Percentiles rank a stretch among this genome's conserved stretches.
Evolutionary conservation across 306 rosid genomes (phyloP).

Genomic region (Dryas octopetala): DNA sequence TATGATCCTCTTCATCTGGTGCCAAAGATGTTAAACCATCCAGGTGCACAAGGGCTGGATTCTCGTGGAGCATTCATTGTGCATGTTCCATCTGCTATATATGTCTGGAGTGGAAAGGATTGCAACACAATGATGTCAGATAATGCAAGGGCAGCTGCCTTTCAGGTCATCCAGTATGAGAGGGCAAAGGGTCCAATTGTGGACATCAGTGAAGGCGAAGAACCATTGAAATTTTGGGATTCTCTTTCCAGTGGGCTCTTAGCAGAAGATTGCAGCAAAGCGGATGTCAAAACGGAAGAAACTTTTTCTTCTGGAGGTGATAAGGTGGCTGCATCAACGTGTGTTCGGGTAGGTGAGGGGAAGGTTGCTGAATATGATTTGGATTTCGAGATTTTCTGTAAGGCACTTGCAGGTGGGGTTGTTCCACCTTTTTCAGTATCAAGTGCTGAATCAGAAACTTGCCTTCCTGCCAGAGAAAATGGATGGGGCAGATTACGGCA

Average conservation of each 20-base stretch:
- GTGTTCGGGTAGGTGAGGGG: constrained; percentile 34
- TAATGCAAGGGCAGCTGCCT: constrained; percentile 62
- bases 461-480: constrained; percentile 77
- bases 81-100: constrained; percentile 77
- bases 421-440: constrained; percentile 76
- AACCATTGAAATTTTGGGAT: constrained; percentile 76
- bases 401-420: constrained; percentile 88
- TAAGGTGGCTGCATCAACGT: constrained; percentile 29
- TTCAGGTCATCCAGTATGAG: constrained; percentile 81
- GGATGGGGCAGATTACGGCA: constrained; percentile 74
- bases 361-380: constrained; percentile 67
- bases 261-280: constrained; percentile 36
- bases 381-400: constrained; percentile 76
- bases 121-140: constrained; percentile 55
- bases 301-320: constrained; percentile 23
- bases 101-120: constrained; percentile 71
- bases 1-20: constrained; percentile 94
- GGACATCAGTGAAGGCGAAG: constrained; percentile 60
- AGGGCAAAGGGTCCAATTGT: constrained; percentile 54
- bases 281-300: constrained; percentile 30
- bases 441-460: constrained; percentile 67
- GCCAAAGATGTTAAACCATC: constrained; percentile 61
- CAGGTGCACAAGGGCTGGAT: constrained; percentile 65
- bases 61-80: constrained; percentile 91
- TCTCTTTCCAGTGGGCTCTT: constrained; percentile 49